Evolutionary conservation across 2,329 filamentous ascomycete species (phyloP), one percentile per base, ranked within the genome.

Genomic region (Ceratocystis variospora): DNA sequence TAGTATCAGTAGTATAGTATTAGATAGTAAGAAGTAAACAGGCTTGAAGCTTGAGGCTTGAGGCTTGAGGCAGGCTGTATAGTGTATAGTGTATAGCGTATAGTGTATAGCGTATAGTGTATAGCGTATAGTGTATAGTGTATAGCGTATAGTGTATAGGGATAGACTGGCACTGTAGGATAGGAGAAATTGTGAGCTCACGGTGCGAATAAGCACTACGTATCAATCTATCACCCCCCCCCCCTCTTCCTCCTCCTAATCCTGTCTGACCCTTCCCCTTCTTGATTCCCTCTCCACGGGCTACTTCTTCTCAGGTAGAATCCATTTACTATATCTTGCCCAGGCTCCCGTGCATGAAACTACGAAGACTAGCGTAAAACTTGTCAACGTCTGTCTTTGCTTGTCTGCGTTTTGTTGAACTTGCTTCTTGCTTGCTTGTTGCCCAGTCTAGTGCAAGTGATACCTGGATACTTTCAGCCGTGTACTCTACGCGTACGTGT

Each of bases 361-460:
- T 46, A 28, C 61, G 45, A 45, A 62, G 61, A 17, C 41, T 22
- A 62, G n/a, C 61, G 61, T 62, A 31, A 45, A 62, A 12, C 17
- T 22, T 62, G 46, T 62, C 44, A 62, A 62, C 61, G 61, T 62
- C 45, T 46, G 61, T 62, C 41, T 57, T 41, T 62, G 19, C 44
- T 62, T 37, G 33, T 37, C 33, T 37, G 8, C 33, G 33, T 37
- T 62, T 45, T 41, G 45, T 62, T 12, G 41, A 45, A 62, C 41
- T 57, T 31, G 53, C 22, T 28, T 57, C 10, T 22, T n/a, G 7
- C 41, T 57, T 31, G 53, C 22, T 28, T 57, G 22, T 22, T n/a
- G 7, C 33, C 46, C 12, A 37, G 46, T 50, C 25, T 22, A 28
- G 53, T 57, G 19, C 53, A 15, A 28, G 53, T 57, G 19, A n/a